phyloP scores from a whole-genome alignment of 352 stramenopile genomes.

The Phytopythium vexans region DNA sequence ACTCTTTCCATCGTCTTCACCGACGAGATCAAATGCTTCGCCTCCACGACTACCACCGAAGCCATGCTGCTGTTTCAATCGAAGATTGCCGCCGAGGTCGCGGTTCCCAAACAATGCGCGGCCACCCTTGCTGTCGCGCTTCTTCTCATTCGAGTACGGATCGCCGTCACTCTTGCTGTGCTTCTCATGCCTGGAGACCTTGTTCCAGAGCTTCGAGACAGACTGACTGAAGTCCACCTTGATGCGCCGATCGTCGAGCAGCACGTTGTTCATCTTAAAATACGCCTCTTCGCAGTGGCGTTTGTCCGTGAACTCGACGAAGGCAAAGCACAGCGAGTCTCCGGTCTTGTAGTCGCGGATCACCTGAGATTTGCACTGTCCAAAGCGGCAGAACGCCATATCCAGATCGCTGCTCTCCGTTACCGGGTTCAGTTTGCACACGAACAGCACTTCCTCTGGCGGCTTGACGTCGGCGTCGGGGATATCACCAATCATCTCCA shows the following conservation, averaged over 20 bases:
- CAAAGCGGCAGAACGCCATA: constrained; percentile 94
- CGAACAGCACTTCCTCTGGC: constrained; percentile 98
- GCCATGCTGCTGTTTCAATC: constrained; percentile 34
- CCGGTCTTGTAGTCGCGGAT: constrained; percentile 97
- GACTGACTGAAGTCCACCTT: constrained; percentile 98
- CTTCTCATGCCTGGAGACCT: constrained; percentile 68
- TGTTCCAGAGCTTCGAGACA: constrained; percentile 97
- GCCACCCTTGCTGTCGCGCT: constrained; percentile 8
- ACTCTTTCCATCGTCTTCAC: constrained; percentile 25
- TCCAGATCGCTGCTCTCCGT: constrained; percentile 93
- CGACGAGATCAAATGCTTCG: constrained; percentile 45
- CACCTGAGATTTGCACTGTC: constrained; percentile 90
- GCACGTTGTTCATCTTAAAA: constrained; percentile 99
- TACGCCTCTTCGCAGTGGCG: constrained; percentile 95
- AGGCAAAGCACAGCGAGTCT: constrained; percentile 97
- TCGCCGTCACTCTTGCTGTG: constrained; percentile 51
- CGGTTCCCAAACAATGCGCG: constrained; percentile 11
- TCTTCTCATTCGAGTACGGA: constrained; percentile 33
- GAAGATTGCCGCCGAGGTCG: constrained; percentile 33
- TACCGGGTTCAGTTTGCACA: constrained; percentile 95
- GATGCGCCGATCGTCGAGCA: constrained; percentile 96
- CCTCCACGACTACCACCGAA: constrained; percentile 1
- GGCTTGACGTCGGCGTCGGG: constrained; percentile 96
- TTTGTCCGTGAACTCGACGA: constrained; percentile 97
- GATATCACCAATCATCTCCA: constrained; percentile 99